Base-by-base conservation (phyloP, 768 basidiomycete genomes). In the Lactarius vividus region DNA sequence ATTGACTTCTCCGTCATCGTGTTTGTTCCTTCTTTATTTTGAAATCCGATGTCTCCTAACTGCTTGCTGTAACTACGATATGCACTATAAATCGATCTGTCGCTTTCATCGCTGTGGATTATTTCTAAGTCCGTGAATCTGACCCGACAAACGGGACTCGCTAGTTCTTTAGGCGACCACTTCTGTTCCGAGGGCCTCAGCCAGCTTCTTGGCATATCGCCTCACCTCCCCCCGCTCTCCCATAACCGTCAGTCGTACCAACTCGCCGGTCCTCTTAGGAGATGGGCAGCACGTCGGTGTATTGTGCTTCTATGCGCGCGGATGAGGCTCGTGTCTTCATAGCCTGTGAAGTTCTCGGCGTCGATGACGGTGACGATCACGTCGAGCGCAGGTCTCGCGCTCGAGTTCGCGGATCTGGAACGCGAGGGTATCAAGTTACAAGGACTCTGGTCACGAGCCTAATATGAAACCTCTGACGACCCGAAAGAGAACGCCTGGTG, bases 331-430 rank as follows among this genome's bases (percentile, higher is more conserved):
- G 86, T 89, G 73, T 98, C 96, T 73, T 96, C 95, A 75, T 97
- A 97, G 4, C 95, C 95, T 16, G 79, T 76, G 74, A 98, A 98
- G 75, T 96, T 96, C 76, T 93, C 91, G 1, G 92, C 91, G 73
- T 93, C 91, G 56, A 97, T 79, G 26, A 96, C 94, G 1, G 96
- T 98, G 46, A 95, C 81, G 64, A 97, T 96, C 0, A 92, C 90
- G 71, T 98, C 96, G 33, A 98, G 80, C 73, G 85, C 87, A 73
- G 3, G 90, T 93, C 73, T 94, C 85, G 44, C 83, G 84, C 75
- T 95, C 94, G 28, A 98, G 80, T 74, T 96, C 89, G 44, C 93
- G 88, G 63, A 98, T 93, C 73, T 96, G 96, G 72, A 96, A 94
- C 0, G 95, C 96, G 39, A 98, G 81, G 1, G 95, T 96, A n/a